phyloP scores from a whole-genome alignment of 73 alveolate genomes.

The Stentor roeselii region DNA sequence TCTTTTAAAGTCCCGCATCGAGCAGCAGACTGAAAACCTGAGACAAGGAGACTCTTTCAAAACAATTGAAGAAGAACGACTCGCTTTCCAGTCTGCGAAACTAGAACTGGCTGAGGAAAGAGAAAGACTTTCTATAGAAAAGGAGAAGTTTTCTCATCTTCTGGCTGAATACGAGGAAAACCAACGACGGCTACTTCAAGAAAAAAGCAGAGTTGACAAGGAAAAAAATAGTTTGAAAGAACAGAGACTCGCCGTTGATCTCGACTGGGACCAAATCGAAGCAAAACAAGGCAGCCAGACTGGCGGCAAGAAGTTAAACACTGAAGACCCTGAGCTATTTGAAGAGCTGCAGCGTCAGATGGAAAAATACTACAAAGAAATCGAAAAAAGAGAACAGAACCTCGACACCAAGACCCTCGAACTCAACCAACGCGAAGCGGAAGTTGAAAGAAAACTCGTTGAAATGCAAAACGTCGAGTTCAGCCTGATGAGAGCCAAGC shows the following conservation, averaged over 20 bases:
- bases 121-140: neutral
- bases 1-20: neutral
- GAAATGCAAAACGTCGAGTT: neutral
- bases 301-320: neutral
- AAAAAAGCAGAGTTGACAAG: neutral
- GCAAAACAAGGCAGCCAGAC: neutral
- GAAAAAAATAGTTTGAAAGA: neutral
- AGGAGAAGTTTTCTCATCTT: neutral
- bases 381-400: neutral
- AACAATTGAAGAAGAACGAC: neutral
- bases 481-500: neutral
- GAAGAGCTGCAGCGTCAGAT: neutral
- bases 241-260: neutral
- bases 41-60: neutral
- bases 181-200: neutral
- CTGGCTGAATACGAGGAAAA: neutral
- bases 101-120: neutral
- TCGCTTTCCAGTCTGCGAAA: neutral
- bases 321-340: neutral
- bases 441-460: neutral
- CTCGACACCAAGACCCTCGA: neutral
- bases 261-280: neutral
- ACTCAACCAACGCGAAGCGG: neutral
- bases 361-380: neutral
- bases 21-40: neutral